These are phyloP conservation scores for Spathaspora sp. DNA, from an alignment of 1,139 yeast species.

Conservation along the genomic window DNA sequence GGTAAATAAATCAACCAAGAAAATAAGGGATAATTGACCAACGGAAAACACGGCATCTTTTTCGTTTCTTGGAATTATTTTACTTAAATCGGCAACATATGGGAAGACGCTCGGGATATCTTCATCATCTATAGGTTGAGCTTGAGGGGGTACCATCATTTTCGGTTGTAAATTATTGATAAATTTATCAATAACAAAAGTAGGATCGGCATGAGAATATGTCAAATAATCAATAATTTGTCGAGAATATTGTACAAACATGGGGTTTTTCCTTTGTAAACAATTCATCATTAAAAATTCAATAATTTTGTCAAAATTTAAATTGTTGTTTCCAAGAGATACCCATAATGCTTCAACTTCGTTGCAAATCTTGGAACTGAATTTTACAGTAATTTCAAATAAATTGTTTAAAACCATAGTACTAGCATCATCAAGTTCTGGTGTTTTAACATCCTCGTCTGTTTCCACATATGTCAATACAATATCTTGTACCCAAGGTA, in stretches of 20 bases:
- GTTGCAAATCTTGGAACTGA: conserved; percentile 69
- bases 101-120: conserved; percentile 43
- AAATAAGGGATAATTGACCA: conserved; percentile 84
- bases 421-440: conserved; percentile 48
- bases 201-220: conserved; percentile 56
- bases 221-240: conserved; percentile 79
- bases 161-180: conserved; percentile 75
- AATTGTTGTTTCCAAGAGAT: conserved; percentile 71
- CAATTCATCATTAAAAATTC: conserved; percentile 71
- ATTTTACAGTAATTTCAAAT: conserved; percentile 80
- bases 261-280: conserved; percentile 66
- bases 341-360: conserved; percentile 96
- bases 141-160: conserved; percentile 76
- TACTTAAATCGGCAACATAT: conserved; percentile 71
- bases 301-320: conserved; percentile 69
- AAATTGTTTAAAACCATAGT: conserved; percentile 80
- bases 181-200: conserved; percentile 60
- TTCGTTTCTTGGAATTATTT: conserved; percentile 54
- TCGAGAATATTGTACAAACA: conserved; percentile 75
- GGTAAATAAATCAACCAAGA: conserved; percentile 77
- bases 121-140: conserved; percentile 9
- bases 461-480: conserved; percentile 48
- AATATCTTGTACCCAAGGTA: conserved; percentile 89
- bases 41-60: conserved; percentile 80
- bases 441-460: conserved; percentile 16